These are phyloP conservation scores for Pleurotus sapidus DNA, from an alignment of 768 basidiomycete species.

Conservation along the genomic window DNA sequence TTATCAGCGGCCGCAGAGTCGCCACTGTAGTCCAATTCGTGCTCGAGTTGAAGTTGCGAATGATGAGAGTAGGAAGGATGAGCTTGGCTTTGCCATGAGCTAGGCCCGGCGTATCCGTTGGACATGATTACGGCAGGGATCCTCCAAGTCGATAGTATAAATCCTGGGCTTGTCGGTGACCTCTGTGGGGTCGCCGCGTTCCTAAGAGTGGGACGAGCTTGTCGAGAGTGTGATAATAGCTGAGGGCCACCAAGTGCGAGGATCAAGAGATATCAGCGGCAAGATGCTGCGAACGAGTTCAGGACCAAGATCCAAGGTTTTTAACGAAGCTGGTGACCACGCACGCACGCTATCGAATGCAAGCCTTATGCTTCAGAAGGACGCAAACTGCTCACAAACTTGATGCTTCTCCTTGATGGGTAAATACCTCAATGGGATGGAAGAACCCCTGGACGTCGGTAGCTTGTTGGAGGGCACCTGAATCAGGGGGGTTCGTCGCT, in stretches of 20 bases:
- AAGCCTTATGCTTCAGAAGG: not conserved
- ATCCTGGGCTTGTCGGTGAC: not conserved
- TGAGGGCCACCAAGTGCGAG: not conserved
- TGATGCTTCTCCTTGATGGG: not conserved
- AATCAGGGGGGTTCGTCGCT: conserved; percentile 11
- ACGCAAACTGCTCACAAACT: not conserved
- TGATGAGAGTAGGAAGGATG: conserved; percentile 21
- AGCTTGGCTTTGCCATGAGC: conserved; percentile 21
- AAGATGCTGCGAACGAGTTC: not conserved
- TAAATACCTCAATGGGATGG: not conserved
- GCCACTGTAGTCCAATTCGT: conserved; percentile 24
- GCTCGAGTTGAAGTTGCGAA: conserved; percentile 31
- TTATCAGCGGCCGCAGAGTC: conserved; percentile 6
- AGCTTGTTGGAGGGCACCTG: too few relatives aligned
- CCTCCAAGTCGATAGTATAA: not conserved
- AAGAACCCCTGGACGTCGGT: conserved; percentile 3
- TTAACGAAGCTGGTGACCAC: not conserved
- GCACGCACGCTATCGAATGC: not conserved
- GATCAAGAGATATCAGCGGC: not conserved
- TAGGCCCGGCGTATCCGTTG: conserved; percentile 21
- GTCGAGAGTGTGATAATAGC: not conserved
- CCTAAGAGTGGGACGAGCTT: not conserved
- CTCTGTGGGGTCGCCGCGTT: not conserved
- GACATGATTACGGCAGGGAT: conserved; percentile 15
- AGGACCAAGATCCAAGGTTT: not conserved